Percentiles rank a stretch among this genome's conserved stretches.
Evolutionary conservation across 2,329 filamentous ascomycete genomes (phyloP).

Genomic region (Mycosphaerella sp.): DNA sequence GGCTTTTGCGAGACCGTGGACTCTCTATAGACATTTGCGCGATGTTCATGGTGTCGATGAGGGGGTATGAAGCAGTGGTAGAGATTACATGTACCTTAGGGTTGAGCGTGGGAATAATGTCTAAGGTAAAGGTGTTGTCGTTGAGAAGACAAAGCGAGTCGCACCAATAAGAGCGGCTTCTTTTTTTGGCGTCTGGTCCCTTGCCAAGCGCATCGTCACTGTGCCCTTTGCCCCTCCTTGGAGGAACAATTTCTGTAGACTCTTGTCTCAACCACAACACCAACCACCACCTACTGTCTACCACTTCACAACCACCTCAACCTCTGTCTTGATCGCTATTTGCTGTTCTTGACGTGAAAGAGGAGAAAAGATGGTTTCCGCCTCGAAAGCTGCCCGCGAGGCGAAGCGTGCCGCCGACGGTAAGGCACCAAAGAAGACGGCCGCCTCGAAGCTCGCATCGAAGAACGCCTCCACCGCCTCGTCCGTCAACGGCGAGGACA

Average conservation of each 20-base stretch:
- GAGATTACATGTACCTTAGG: too few species aligned
- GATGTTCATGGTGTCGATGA: too few species aligned
- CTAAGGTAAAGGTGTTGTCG: background rate
- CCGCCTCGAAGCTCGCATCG: constrained; percentile 62
- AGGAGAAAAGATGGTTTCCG: constrained; percentile 53
- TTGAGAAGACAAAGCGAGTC: background rate
- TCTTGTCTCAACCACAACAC: background rate
- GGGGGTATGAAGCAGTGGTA: too few species aligned
- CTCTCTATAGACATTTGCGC: too few species aligned
- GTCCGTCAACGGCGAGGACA: constrained; percentile 65
- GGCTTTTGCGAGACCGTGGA: too few species aligned
- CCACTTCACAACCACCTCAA: background rate
- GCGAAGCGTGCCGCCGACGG: constrained; percentile 62
- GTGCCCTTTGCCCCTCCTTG: background rate
- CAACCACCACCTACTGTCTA: background rate
- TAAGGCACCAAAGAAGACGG: constrained; percentile 68
- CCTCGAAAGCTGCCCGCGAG: constrained; percentile 62
- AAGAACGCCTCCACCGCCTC: constrained; percentile 60
- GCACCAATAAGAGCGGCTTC: background rate
- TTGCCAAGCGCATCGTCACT: background rate
- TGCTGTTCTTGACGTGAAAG: background rate
- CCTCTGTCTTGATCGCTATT: background rate
- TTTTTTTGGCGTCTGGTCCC: background rate
- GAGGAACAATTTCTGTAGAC: background rate
- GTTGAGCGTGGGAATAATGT: too few species aligned